Evolutionary conservation across 1,284 basidiomycete genomes (phyloP).

Genomic region (Ustilago cynodontis): DNA sequence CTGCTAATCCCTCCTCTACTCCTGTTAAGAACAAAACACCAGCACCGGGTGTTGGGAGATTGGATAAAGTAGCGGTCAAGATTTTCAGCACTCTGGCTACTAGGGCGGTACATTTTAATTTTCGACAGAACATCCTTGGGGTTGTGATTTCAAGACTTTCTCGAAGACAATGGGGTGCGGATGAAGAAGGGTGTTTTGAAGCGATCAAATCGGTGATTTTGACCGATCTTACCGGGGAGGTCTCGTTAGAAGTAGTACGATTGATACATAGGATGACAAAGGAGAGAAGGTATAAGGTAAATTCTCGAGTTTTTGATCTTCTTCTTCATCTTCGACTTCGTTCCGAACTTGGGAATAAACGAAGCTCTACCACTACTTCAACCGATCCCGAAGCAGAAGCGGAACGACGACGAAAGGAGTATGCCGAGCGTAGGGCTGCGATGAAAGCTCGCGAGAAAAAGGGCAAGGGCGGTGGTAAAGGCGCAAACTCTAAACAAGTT

Average conservation of each 20-base stretch:
- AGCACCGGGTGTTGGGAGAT: constrained; percentile 64
- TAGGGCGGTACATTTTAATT: constrained; percentile 96
- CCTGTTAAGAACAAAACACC: neutral
- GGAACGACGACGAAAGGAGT: constrained; percentile 72
- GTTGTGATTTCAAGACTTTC: constrained; percentile 87
- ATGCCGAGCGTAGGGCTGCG: constrained; percentile 65
- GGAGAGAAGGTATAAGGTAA: constrained; percentile 88
- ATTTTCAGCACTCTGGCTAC: constrained; percentile 88
- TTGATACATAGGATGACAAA: constrained; percentile 96
- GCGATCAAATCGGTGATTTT: constrained; percentile 85
- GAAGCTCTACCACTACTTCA: constrained; percentile 76
- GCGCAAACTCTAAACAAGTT: constrained; percentile 47
- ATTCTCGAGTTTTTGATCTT: constrained; percentile 87
- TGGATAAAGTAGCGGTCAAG: constrained; percentile 74
- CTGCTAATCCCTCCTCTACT: constrained; percentile 68
- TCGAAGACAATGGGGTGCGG: constrained; percentile 73
- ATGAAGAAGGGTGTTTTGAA: constrained; percentile 83
- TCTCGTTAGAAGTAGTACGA: constrained; percentile 89
- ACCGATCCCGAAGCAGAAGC: constrained; percentile 74
- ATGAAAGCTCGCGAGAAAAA: constrained; percentile 70
- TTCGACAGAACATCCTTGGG: constrained; percentile 90
- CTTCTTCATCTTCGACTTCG: constrained; percentile 88
- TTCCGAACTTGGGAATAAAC: constrained; percentile 81
- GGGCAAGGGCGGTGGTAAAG: constrained; percentile 52
- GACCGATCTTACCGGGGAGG: constrained; percentile 80